Conservation (phyloP, 1,284 basidiomycete genomes). For the Rhodotorula sp. region DNA sequence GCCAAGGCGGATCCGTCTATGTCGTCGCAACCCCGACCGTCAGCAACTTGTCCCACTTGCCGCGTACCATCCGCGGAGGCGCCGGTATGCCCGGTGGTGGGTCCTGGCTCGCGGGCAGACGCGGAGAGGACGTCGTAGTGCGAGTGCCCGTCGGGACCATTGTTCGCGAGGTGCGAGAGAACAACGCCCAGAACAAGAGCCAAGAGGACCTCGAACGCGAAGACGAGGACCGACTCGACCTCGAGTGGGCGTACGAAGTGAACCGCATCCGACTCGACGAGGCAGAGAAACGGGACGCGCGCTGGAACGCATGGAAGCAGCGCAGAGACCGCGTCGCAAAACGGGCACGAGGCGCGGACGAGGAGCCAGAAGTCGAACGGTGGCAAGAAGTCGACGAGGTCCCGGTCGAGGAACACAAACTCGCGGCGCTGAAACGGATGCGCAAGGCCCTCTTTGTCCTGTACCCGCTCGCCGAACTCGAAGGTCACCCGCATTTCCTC, state of each 20-base stretch:
- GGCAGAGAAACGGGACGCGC: slow-evolving; percentile 34
- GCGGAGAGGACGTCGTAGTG: slow-evolving; percentile 68
- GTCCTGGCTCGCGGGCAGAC: slow-evolving; percentile 76
- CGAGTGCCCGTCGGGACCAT: slow-evolving; percentile 84
- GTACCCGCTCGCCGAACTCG: slow-evolving; percentile 41
- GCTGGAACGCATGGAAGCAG: slow-evolving; percentile 40
- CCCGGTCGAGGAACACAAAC: slow-evolving; percentile 15
- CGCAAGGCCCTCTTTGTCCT: slow-evolving; percentile 40
- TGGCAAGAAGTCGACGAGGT: slow-evolving; percentile 32
- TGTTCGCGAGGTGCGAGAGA: slow-evolving; percentile 60
- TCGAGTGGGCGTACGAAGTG: slow-evolving; percentile 55
- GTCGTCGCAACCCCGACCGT: slow-evolving; percentile 70
- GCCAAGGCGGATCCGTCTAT: slow-evolving; percentile 80
- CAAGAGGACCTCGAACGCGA: slow-evolving; percentile 58
- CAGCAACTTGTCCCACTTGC: slow-evolving; percentile 70
- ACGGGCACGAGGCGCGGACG: slow-evolving; percentile 23
- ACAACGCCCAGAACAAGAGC: slow-evolving; percentile 61
- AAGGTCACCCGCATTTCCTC: slow-evolving; percentile 34
- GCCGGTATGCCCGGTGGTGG: slow-evolving; percentile 72
- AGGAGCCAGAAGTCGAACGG: slow-evolving; percentile 7
- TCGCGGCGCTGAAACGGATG: slow-evolving; percentile 20
- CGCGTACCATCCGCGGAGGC: slow-evolving; percentile 65
- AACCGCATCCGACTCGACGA: slow-evolving; percentile 36
- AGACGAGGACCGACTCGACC: slow-evolving; percentile 61
- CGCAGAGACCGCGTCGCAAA: slow-evolving; percentile 20